phyloP scores from a whole-genome alignment of 495 filamentous ascomycete genomes.

The Talaromyces stipitatus region DNA sequence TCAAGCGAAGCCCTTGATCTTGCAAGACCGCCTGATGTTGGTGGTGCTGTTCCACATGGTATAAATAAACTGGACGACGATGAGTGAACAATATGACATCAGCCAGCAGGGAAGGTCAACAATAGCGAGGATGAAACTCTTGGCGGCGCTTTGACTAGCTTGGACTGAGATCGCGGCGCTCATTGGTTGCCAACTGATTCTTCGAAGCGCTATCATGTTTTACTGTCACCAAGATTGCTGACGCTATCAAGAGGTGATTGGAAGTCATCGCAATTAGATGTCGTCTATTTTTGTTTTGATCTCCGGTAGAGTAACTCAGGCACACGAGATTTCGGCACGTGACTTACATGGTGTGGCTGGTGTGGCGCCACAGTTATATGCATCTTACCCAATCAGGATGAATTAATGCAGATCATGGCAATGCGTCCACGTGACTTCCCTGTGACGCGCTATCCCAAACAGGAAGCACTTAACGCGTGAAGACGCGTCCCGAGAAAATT shows the following conservation, averaged over 20 bases:
- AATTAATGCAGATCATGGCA: background rate
- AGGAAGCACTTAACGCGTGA: constrained; percentile 36
- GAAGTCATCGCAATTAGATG: background rate
- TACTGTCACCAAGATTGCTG: background rate
- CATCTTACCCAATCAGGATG: background rate
- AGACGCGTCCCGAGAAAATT: constrained; percentile 14
- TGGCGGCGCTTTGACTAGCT: background rate
- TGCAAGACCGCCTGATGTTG: background rate
- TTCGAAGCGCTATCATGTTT: background rate
- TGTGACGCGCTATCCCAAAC: background rate
- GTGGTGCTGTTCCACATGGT: background rate
- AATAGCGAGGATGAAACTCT: background rate
- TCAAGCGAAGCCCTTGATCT: background rate
- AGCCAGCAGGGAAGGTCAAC: background rate
- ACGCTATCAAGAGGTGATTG: background rate
- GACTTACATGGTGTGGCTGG: background rate
- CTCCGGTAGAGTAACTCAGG: too few species aligned
- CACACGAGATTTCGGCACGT: background rate
- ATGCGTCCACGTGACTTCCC: background rate
- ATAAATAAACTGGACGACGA: background rate
- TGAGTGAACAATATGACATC: background rate
- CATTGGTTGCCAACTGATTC: background rate
- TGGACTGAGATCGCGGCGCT: background rate
- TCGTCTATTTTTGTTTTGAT: background rate
- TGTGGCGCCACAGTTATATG: background rate